A percentile compares a stretch with the other conserved stretches of the same genome.
These are phyloP conservation scores for Talaromyces sp. DNA, from an alignment of 2,329 filamentous ascomycete species.

Conservation along the genomic window DNA sequence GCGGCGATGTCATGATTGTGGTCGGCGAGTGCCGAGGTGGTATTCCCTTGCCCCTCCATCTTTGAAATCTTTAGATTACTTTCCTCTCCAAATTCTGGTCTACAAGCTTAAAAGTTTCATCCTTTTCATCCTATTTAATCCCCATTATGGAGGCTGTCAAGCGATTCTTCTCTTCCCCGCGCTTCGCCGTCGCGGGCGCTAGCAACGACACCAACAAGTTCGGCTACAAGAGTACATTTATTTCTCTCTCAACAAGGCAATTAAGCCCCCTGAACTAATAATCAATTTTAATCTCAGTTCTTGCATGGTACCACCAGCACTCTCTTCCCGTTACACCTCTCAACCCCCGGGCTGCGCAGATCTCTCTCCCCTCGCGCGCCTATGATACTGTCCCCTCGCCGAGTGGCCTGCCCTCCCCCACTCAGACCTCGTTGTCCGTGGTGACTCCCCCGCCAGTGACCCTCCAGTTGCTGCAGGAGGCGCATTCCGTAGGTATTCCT, in stretches of 20 bases:
- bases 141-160: conserved; percentile 59
- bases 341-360: conserved; percentile 70
- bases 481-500: conserved; percentile 70
- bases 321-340: conserved; percentile 77
- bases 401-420: conserved; percentile 65
- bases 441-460: conserved; percentile 85
- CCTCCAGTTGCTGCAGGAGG: conserved; percentile 72
- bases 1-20: conserved; percentile 8
- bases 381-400: conserved; percentile 69
- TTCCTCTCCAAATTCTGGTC: conserved; percentile 8
- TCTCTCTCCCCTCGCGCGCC: conserved; percentile 62
- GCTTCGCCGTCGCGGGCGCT: conserved; percentile 88
- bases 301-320: conserved; percentile 83
- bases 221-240: conserved; percentile 73
- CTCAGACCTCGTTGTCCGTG: conserved; percentile 75
- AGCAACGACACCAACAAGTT: conserved; percentile 83
- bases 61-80: conserved; percentile 12
- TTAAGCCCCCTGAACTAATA: background rate
- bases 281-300: conserved; percentile 60
- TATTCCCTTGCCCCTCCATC: background rate
- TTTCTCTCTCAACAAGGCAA: background rate
- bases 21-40: conserved; percentile 25
- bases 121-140: background rate
- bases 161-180: conserved; percentile 76
- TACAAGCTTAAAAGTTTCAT: no score